A percentile compares a stretch with the other conserved stretches of the same genome.
Evolutionary conservation across 2,329 filamentous ascomycete genomes (phyloP).

Genomic region (Ophiocordyceps camponoti-floridani): DNA sequence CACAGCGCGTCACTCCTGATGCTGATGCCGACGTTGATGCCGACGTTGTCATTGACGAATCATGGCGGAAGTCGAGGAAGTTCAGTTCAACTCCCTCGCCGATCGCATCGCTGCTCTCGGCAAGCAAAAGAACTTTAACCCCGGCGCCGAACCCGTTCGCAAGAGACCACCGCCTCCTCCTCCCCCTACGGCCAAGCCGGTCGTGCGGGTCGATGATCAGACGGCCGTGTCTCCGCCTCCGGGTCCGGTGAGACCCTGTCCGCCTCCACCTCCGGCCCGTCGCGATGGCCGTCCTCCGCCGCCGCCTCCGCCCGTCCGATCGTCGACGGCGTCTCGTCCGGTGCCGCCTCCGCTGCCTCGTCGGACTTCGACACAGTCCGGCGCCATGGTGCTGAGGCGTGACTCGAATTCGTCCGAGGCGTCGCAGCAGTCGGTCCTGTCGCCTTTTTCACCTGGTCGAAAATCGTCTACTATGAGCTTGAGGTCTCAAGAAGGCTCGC

Average conservation of each 20-base stretch:
- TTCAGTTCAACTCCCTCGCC: slow-evolving; percentile 39
- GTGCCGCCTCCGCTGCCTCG: slow-evolving; percentile 33
- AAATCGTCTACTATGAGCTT: slow-evolving; percentile 30
- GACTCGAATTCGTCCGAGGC: slow-evolving; percentile 40
- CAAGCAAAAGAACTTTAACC: slow-evolving; percentile 37
- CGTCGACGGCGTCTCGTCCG: slow-evolving; percentile 9
- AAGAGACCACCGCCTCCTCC: slow-evolving; percentile 17
- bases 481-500: slow-evolving; percentile 20
- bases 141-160: slow-evolving; percentile 22
- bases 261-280: neutral
- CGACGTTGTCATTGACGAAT: neutral
- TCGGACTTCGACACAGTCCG: slow-evolving; percentile 24
- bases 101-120: slow-evolving; percentile 49
- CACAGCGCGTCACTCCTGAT: neutral
- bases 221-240: neutral
- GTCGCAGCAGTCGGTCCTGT: slow-evolving; percentile 35
- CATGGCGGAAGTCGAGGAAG: slow-evolving; percentile 46
- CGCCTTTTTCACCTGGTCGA: slow-evolving; percentile 29
- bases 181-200: slow-evolving; percentile 20
- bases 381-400: slow-evolving; percentile 22
- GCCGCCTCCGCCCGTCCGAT: slow-evolving; percentile 16
- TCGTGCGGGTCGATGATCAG: slow-evolving; percentile 2
- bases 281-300: slow-evolving; percentile 11
- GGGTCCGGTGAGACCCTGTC: neutral
- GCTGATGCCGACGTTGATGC: neutral